Base-by-base conservation (phyloP, 2,329 filamentous ascomycete species). In the Pseudopithomyces chartarum region DNA sequence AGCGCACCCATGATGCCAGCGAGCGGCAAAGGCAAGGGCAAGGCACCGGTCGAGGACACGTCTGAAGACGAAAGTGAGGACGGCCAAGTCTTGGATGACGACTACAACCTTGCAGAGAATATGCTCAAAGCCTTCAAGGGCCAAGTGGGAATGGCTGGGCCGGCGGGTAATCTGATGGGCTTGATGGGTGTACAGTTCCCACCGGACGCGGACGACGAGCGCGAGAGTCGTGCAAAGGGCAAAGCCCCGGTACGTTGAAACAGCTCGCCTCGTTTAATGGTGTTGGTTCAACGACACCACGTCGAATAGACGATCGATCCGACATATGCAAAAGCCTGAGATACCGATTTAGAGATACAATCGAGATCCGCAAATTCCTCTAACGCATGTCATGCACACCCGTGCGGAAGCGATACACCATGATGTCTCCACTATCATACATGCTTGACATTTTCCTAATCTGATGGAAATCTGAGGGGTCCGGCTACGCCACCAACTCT, bases 71-170 rank as follows among this genome's bases (percentile, higher is more conserved):
- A 82, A 2, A 81, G 84, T 8, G 80, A 80, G 10, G 77, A 75
- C 2, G 74, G 75, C 5, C 26, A 29, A 23, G 63, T 85, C 0
- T 87, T 89, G 52, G 84, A 95, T 60, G 86, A 95, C 26, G 91
- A 98, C 71, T 90, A 92, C 64, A 94, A 95, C 59, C 81, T 99
- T 22, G 92, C 91, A 17, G 92, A 90, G 74, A 98, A 98, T 68
- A 81, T 99, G 53, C 81, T 99, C 1, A 92, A 97, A 74, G 94
- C 91, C 66, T 93, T 99, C 77, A 96, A 96, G 71, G 89, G 90
- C 15, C 94, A 98, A 74, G 91, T 82, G 17, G 95, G 95, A 12
- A 85, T 90, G 80, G 83, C 91, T 32, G 95, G 95, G 0, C 95
- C 95, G 0, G 90, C 90, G 2, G 88, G 93, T 0, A 98, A 97